phyloP scores from a whole-genome alignment of 176 grass and related monocot genomes.

The Eragrostis curvula region DNA sequence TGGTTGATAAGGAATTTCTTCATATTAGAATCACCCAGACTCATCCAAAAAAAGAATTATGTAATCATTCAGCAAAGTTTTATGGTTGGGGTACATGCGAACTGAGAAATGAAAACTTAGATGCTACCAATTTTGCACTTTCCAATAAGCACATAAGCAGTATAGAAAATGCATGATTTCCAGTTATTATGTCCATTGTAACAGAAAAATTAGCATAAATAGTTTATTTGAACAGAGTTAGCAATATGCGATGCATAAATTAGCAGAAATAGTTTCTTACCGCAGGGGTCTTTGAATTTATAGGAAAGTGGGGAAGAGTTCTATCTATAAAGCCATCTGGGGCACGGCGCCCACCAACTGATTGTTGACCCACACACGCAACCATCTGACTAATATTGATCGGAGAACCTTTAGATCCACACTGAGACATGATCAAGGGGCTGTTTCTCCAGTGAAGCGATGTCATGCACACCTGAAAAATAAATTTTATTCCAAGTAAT shows the following conservation, averaged over 20 bases:
- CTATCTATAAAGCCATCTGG: slow-evolving; percentile 93
- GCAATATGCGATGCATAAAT: slow-evolving; percentile 37
- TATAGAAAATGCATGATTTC: slow-evolving; percentile 12
- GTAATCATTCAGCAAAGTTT: slow-evolving; percentile 15
- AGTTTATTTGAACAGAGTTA: slow-evolving; percentile 22
- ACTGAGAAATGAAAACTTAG: neutral
- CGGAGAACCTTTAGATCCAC: slow-evolving; percentile 98
- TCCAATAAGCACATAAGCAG: neutral
- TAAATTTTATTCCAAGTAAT: slow-evolving; percentile 21
- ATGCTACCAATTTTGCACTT: slow-evolving; percentile 6
- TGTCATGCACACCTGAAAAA: slow-evolving; percentile 81
- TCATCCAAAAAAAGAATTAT: slow-evolving; percentile 33
- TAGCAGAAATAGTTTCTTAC: slow-evolving; percentile 76
- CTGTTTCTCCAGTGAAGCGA: slow-evolving; percentile 98
- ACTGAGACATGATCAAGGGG: slow-evolving; percentile 97
- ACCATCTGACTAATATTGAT: slow-evolving; percentile 99
- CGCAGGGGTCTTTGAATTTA: slow-evolving; percentile 90
- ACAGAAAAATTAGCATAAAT: slow-evolving; percentile 14
- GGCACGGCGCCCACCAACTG: slow-evolving; percentile 91
- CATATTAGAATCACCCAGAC: slow-evolving; percentile 16
- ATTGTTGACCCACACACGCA: slow-evolving; percentile 97
- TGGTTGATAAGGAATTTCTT: no score
- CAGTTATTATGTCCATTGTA: neutral
- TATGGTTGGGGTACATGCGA: neutral
- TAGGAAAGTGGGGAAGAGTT: slow-evolving; percentile 96